These are phyloP conservation scores for Themeda triandra DNA, from an alignment of 176 grass and related monocot genomes.

Conservation along the genomic window DNA sequence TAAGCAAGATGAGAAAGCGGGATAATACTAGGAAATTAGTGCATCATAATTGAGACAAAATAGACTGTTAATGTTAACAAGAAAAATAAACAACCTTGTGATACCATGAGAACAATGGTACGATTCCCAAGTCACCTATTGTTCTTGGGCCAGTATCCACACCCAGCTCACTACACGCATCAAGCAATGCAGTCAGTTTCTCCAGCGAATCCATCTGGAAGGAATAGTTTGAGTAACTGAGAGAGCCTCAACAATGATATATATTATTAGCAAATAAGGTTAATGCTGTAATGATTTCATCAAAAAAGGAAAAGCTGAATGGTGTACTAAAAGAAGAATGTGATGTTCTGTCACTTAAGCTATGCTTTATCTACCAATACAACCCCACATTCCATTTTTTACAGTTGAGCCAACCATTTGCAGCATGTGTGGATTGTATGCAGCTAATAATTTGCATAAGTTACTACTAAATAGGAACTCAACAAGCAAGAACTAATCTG, in stretches of 20 bases:
- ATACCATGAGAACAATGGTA: slow-evolving; percentile 97
- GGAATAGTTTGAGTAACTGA: slow-evolving; percentile 41
- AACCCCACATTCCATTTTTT: background rate
- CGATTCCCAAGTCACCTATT: slow-evolving; percentile 81
- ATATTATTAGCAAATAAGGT: slow-evolving; percentile 12
- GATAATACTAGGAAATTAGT: background rate
- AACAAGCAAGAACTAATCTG: background rate
- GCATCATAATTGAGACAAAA: background rate
- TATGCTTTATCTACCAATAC: background rate
- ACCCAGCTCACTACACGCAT: slow-evolving; percentile 88
- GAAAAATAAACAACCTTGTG: slow-evolving; percentile 65
- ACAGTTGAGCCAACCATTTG: background rate
- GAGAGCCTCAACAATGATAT: slow-evolving; percentile 33
- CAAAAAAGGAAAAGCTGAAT: background rate
- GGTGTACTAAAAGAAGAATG: background rate
- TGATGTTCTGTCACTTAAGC: background rate
- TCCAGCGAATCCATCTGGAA: slow-evolving; percentile 95
- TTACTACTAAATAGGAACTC: background rate
- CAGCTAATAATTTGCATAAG: background rate
- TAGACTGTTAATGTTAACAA: slow-evolving; percentile 6
- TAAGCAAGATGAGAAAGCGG: slow-evolving; percentile 30
- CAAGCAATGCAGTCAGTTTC: slow-evolving; percentile 96
- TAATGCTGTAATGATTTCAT: background rate
- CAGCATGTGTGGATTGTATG: background rate
- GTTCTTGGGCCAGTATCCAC: slow-evolving; percentile 78